These are phyloP conservation scores for Psilocybe cubensis DNA, from an alignment of 768 basidiomycete genomes.

Conservation along the genomic window DNA sequence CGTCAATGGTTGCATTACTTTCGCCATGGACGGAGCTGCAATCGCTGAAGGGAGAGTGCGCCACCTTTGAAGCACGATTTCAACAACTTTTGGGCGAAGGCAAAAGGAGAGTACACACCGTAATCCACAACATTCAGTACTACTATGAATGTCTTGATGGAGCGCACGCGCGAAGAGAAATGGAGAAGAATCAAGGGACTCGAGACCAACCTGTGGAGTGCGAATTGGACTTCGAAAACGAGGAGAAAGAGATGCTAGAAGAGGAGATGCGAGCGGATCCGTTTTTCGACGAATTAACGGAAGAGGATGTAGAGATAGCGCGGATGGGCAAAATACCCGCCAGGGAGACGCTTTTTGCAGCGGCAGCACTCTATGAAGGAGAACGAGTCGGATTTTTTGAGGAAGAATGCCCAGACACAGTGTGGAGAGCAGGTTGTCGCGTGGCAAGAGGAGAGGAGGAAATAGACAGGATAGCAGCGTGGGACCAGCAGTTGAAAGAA, in stretches of 20 bases:
- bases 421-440: neutral
- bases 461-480: neutral
- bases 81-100: too few species aligned
- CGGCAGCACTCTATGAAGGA: neutral
- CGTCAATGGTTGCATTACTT: conserved; percentile 33
- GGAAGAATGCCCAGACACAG: neutral
- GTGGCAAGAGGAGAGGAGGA: neutral
- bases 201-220: neutral
- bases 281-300: neutral
- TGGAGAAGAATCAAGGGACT: neutral
- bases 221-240: neutral
- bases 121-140: conserved; percentile 33
- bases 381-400: neutral
- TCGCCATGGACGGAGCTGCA: conserved; percentile 35
- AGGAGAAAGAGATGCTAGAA: neutral
- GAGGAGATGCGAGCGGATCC: neutral
- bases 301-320: neutral
- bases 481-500: conserved; percentile 10
- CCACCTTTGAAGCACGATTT: conserved; percentile 25
- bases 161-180: neutral
- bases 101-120: neutral
- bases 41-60: conserved; percentile 20
- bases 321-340: neutral
- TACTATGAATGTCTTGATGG: conserved; percentile 31
- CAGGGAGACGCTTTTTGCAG: neutral